A percentile compares a stretch with the other conserved stretches of the same genome.
phyloP scores from a whole-genome alignment of 2,329 filamentous ascomycete genomes.

The Rasamsonia emersonii region DNA sequence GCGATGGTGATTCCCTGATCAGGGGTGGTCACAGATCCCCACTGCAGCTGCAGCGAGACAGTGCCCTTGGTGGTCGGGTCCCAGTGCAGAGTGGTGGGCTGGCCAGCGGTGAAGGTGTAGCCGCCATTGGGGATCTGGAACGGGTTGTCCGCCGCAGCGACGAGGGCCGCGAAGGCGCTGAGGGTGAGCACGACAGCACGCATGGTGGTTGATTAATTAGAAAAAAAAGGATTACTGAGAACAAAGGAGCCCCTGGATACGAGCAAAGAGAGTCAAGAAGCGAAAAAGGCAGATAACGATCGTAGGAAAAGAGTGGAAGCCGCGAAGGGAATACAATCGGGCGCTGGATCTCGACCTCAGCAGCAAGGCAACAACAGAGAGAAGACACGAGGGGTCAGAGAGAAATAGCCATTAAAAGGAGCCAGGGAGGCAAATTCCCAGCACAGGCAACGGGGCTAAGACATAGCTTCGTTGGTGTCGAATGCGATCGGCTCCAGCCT shows the following conservation, averaged over 20 bases:
- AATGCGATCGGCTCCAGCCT: too few species aligned
- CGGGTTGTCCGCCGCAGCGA: slow-evolving; percentile 37
- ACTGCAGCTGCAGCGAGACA: slow-evolving; percentile 44
- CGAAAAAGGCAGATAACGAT: slow-evolving; percentile 9
- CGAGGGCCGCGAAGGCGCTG: slow-evolving; percentile 37
- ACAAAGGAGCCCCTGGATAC: slow-evolving; percentile 4
- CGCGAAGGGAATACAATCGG: slow-evolving; percentile 5
- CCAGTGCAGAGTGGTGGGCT: slow-evolving; percentile 42
- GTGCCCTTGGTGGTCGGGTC: slow-evolving; percentile 41
- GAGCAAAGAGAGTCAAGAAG: slow-evolving; percentile 7
- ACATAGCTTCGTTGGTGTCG: too few species aligned
- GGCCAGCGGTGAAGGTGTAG: slow-evolving; percentile 39
- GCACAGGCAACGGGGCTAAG: too few species aligned
- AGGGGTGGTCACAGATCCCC: slow-evolving; percentile 34
- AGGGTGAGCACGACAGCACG: slow-evolving; percentile 35
- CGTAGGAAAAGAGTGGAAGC: slow-evolving; percentile 4
- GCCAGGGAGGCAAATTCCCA: too few species aligned
- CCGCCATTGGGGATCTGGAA: slow-evolving; percentile 40
- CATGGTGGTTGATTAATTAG: slow-evolving; percentile 38
- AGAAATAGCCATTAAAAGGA: too few species aligned
- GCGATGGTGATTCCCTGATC: slow-evolving; percentile 33
- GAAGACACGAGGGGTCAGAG: slow-evolving; percentile 2
- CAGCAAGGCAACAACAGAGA: too few species aligned
- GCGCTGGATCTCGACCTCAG: too few species aligned
- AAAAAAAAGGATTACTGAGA: neutral